These are phyloP conservation scores for Mycena leptocephala DNA, from an alignment of 768 basidiomycete genomes.

Conservation along the genomic window DNA sequence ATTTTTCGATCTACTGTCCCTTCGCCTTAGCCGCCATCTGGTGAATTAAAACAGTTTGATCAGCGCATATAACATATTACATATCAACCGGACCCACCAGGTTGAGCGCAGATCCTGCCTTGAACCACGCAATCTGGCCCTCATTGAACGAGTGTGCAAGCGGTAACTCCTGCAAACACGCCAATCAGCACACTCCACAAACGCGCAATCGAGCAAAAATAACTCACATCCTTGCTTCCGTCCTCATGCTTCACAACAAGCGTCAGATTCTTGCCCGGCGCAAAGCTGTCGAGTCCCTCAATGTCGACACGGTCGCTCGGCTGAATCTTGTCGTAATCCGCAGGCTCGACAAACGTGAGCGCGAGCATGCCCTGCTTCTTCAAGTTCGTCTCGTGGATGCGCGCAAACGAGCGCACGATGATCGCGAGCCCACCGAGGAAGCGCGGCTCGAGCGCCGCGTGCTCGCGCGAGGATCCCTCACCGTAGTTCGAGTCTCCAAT, in stretches of 20 bases:
- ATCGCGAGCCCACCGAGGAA: conserved; percentile 96
- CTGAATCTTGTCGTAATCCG: conserved; percentile 94
- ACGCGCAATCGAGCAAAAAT: neutral
- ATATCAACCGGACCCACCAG: conserved; percentile 65
- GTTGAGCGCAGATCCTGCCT: conserved; percentile 96
- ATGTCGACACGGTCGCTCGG: conserved; percentile 93
- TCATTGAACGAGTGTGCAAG: conserved; percentile 97
- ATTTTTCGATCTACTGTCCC: conserved; percentile 40
- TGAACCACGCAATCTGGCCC: conserved; percentile 99
- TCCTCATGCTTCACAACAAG: conserved; percentile 88
- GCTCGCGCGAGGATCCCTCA: conserved; percentile 98
- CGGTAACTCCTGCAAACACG: conserved; percentile 68
- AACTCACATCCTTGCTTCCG: conserved; percentile 77
- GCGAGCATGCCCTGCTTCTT: conserved; percentile 99
- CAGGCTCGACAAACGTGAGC: conserved; percentile 91
- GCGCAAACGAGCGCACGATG: conserved; percentile 96
- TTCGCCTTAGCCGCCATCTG: conserved; percentile 83
- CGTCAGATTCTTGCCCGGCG: conserved; percentile 93
- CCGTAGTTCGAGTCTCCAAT: conserved; percentile 97
- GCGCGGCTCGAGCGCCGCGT: conserved; percentile 96
- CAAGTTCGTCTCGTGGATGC: conserved; percentile 98
- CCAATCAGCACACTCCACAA: conserved; percentile 29
- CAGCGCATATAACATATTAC: neutral
- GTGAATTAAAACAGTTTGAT: conserved; percentile 25
- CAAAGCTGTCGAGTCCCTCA: conserved; percentile 89